Evolutionary conservation across 345 rosid genomes (phyloP), one percentile per base, ranked within the genome.

Genomic region (Pugionium dolabratum): DNA sequence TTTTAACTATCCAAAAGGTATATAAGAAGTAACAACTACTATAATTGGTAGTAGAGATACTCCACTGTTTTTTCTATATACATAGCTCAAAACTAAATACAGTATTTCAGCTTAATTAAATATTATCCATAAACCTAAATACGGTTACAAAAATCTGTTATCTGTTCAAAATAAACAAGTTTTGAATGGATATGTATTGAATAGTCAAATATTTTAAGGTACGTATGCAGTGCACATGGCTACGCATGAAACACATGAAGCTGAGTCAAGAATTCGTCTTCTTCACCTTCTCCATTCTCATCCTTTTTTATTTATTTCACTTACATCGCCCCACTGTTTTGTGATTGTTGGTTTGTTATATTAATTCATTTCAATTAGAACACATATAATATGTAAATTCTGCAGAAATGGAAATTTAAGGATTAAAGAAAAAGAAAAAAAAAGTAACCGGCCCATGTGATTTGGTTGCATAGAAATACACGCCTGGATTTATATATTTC

Each of bases 371-470:
- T 42, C 35, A 34, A 1, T 28, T 18, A 18, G 18, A 18, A 18
- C 46, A 45, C 46, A n/a, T 31, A 45, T 31, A 29, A 18, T 35
- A 28, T 62, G 6, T 36, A 7, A 5, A 43, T 31, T 41, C 30
- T 18, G 50, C 31, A 41, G 50, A 72, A 39, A 44, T 27, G 29
- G 9, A 34, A 34, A 42, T 43, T 6, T 35, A 11, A 18, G 45
- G 34, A 65, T 72, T 11, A 36, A 35, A 3, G 2, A 44, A 44
- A 51, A 18, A 4, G 0, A 2, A 36, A 39, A 2, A 18, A 33
- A 37, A 40, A 9, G 62, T 50, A n/a, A 73, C 72, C 77, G 77
- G 6, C 76, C 72, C 76, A 73, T 66, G 76, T 73, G 76, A 73
- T 25, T 64, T 9, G 52, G 18, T 57, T 47, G 54, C 69, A 48